Percentiles rank a stretch among this genome's conserved stretches.
phyloP scores from a whole-genome alignment of 345 rosid species.

The Cardamine occulta region DNA sequence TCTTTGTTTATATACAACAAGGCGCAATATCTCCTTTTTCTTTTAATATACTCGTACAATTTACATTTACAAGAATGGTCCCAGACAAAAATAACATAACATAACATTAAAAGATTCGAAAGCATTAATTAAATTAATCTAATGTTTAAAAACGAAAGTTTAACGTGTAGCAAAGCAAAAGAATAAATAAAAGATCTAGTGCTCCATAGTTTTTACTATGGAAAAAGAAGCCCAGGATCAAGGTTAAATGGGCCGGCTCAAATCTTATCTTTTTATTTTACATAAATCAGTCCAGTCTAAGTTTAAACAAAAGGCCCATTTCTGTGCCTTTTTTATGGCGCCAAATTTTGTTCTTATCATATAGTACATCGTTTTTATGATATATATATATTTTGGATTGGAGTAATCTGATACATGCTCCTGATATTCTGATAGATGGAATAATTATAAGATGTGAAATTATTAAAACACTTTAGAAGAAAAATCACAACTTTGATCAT shows the following conservation, averaged over 20 bases:
- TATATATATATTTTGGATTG: not conserved
- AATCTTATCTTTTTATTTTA: not conserved
- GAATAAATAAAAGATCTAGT: not conserved
- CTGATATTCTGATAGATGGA: not conserved
- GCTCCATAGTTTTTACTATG: not conserved
- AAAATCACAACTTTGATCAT: not conserved
- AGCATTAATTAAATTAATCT: not conserved
- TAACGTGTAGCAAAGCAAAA: not conserved
- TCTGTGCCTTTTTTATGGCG: not conserved
- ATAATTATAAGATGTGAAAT: not conserved
- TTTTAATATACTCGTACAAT: not conserved
- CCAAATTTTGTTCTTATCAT: not conserved
- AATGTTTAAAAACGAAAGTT: not conserved
- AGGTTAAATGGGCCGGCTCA: not conserved
- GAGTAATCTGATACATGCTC: not conserved
- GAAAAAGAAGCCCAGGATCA: not conserved
- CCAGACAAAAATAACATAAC: not conserved
- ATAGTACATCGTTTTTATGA: no score
- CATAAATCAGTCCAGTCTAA: not conserved
- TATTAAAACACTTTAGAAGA: constrained; percentile 1
- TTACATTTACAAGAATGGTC: not conserved
- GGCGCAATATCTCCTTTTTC: not conserved
- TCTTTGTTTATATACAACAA: not conserved
- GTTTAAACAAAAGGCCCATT: constrained; percentile 1
- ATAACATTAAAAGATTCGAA: not conserved